Evolutionary conservation across 371 early-diverging fungal genomes (phyloP).

Genomic region (Batkoa obscura): DNA sequence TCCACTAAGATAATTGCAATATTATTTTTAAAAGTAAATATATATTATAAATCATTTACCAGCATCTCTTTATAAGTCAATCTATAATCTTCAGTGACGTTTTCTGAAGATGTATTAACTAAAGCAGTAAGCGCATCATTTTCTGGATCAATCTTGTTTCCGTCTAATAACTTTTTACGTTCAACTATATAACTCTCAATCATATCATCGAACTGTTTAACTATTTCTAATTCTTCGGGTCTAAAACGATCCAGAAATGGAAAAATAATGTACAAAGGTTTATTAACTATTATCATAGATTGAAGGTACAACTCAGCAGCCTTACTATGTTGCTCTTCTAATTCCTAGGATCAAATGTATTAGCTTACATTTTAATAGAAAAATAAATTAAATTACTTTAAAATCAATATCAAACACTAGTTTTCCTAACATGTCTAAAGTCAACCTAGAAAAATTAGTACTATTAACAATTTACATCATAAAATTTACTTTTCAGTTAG

Average conservation of each 20-base stretch:
- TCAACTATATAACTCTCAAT: neutral
- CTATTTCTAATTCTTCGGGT: neutral
- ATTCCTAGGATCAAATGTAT: neutral
- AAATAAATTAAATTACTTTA: neutral
- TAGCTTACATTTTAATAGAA: neutral
- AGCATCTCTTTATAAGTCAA: neutral
- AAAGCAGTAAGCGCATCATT: constrained; percentile 4
- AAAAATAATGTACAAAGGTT: neutral
- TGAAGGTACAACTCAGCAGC: neutral
- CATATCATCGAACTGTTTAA: neutral
- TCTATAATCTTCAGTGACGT: neutral
- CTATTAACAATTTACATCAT: neutral
- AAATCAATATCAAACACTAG: constrained; percentile 1
- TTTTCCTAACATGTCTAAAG: constrained; percentile 1
- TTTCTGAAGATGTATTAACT: neutral
- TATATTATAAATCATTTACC: neutral
- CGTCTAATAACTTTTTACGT: neutral
- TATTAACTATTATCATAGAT: neutral
- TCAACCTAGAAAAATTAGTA: constrained; percentile 3
- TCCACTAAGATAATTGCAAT: neutral
- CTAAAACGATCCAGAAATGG: constrained; percentile 3
- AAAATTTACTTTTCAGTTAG: neutral
- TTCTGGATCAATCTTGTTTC: neutral
- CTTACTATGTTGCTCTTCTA: neutral
- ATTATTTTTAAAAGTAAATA: neutral